Evolutionary conservation across 768 basidiomycete species (phyloP).

Genomic region (Lactarius hatsudake): DNA sequence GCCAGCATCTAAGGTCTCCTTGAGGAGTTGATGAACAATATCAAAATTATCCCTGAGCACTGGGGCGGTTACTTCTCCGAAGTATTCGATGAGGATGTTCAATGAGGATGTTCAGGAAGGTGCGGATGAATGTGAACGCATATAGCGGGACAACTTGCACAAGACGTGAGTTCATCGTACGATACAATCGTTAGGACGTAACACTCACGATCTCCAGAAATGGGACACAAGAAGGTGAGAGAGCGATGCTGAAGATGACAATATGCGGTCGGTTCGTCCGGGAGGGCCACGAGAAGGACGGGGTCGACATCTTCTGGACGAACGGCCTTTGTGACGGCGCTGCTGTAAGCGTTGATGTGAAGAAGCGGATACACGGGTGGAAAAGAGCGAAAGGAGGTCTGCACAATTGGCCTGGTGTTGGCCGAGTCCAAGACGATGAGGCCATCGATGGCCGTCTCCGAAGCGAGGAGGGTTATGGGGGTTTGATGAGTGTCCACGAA

Average conservation of each 20-base stretch:
- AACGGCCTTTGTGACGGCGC: slow-evolving; percentile 54
- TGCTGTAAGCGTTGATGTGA: slow-evolving; percentile 83
- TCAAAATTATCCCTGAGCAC: slow-evolving; percentile 80
- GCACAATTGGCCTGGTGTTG: slow-evolving; percentile 60
- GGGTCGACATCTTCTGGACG: slow-evolving; percentile 63
- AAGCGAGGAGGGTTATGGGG: too few relatives aligned
- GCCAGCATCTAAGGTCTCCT: too few relatives aligned
- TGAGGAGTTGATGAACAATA: too few relatives aligned
- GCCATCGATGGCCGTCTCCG: slow-evolving; percentile 27
- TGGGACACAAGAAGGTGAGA: slow-evolving; percentile 61
- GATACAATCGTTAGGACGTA: slow-evolving; percentile 40
- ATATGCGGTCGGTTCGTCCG: too few relatives aligned
- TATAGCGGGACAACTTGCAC: slow-evolving; percentile 79
- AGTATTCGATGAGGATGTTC: slow-evolving; percentile 85
- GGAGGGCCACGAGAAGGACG: slow-evolving; percentile 36
- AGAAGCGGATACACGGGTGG: slow-evolving; percentile 65
- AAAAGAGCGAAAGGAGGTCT: slow-evolving; percentile 84
- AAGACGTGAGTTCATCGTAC: slow-evolving; percentile 3
- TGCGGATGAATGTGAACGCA: slow-evolving; percentile 57
- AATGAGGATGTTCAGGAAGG: slow-evolving; percentile 84
- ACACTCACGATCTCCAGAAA: slow-evolving; percentile 44
- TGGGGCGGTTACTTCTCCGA: slow-evolving; percentile 75
- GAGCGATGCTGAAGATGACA: slow-evolving; percentile 48
- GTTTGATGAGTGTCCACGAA: too few relatives aligned
- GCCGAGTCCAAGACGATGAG: slow-evolving; percentile 32